Conservation (phyloP, 495 filamentous ascomycete genomes). For the Xylaria venustula region DNA sequence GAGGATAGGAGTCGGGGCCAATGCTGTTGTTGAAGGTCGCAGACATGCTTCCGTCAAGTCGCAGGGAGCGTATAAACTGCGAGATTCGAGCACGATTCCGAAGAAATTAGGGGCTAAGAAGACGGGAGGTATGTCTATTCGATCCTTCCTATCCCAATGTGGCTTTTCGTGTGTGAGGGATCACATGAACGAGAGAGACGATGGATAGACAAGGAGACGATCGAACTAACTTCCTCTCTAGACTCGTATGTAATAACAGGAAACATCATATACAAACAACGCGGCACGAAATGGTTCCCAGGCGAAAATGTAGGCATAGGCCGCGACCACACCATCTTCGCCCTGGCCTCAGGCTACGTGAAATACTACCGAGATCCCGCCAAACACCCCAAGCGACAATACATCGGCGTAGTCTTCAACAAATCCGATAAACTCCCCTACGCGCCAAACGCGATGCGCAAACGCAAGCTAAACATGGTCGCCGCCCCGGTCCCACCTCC, state of each 20-base stretch:
- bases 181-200: too few species aligned
- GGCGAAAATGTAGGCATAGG: constrained; percentile 93
- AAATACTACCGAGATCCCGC: constrained; percentile 90
- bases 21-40: constrained; percentile 43
- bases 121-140: constrained; percentile 61
- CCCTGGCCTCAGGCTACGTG: constrained; percentile 80
- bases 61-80: constrained; percentile 81
- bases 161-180: too few species aligned
- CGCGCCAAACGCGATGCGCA: constrained; percentile 63
- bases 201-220: neutral
- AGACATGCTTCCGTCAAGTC: constrained; percentile 82
- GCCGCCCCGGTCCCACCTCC: constrained; percentile 39
- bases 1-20: constrained; percentile 33
- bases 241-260: constrained; percentile 89
- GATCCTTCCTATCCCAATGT: too few species aligned
- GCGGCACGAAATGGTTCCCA: constrained; percentile 89
- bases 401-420: constrained; percentile 87
- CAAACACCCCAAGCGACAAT: constrained; percentile 76
- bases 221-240: constrained; percentile 28
- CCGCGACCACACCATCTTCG: constrained; percentile 96
- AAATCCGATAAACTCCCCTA: constrained; percentile 71
- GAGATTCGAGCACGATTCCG: constrained; percentile 79
- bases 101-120: constrained; percentile 96
- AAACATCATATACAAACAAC: constrained; percentile 97
- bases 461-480: constrained; percentile 69